Evolutionary conservation across 768 basidiomycete genomes (phyloP).

Genomic region (Hygrocybe coccinea): DNA sequence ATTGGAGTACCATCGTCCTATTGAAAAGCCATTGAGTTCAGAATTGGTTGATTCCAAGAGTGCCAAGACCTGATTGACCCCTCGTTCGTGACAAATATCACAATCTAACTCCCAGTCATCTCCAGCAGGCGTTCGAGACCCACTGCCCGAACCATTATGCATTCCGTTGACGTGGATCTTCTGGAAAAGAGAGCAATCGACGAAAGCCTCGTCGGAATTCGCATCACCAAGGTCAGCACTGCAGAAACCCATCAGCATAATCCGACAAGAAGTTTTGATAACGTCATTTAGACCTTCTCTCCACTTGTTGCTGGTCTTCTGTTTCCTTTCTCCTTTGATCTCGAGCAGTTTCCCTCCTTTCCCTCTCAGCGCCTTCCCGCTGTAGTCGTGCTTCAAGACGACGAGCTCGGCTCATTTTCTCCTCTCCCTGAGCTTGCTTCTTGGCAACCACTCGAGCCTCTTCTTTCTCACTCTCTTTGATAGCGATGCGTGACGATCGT

Average conservation of each 20-base stretch:
- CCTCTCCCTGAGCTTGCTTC: constrained; percentile 60
- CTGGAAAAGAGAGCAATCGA: not conserved
- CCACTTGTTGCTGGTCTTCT: constrained; percentile 39
- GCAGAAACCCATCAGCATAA: not conserved
- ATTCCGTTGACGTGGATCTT: constrained; percentile 9
- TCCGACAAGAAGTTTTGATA: not conserved
- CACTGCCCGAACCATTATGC: constrained; percentile 32
- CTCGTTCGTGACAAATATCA: constrained; percentile 72
- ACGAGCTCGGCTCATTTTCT: constrained; percentile 59
- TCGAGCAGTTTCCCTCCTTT: constrained; percentile 53
- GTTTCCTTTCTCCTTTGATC: constrained; percentile 49
- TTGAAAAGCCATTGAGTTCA: constrained; percentile 5
- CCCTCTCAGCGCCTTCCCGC: constrained; percentile 52
- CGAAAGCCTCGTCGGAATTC: not conserved
- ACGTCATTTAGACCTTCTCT: constrained; percentile 21
- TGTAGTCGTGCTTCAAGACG: constrained; percentile 53
- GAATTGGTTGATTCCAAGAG: not conserved
- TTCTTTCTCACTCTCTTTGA: constrained; percentile 76
- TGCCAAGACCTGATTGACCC: constrained; percentile 63
- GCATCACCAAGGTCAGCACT: not conserved
- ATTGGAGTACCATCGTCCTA: constrained; percentile 79
- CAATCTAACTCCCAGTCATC: constrained; percentile 87
- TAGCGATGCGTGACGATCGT: constrained; percentile 82
- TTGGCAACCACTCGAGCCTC: constrained; percentile 58
- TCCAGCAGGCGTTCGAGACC: constrained; percentile 48